Conservation (phyloP, 148 eudicot species). For the Rhododendron kiyosumense region DNA sequence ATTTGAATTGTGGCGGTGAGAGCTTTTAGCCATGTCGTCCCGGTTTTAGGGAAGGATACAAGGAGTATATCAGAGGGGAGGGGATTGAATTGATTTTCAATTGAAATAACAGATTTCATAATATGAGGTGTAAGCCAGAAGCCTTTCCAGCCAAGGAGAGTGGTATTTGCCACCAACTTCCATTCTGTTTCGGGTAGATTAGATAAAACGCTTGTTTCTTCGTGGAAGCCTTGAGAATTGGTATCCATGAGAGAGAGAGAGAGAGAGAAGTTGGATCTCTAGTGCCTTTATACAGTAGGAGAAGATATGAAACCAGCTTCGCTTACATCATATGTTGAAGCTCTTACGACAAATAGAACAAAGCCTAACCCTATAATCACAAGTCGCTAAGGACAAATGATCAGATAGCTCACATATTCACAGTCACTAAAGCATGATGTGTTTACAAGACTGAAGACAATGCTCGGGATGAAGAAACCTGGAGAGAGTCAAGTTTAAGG, state of each 20-base stretch:
- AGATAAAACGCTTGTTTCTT: not conserved
- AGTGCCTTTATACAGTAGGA: no score
- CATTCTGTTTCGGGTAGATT: not conserved
- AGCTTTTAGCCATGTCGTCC: slow-evolving; percentile 10
- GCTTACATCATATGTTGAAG: no score
- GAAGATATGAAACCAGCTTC: no score
- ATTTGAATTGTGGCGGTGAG: not conserved
- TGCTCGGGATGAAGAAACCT: no score
- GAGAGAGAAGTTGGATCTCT: no score
- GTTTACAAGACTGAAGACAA: no score
- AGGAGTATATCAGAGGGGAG: not conserved
- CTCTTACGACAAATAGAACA: no score
- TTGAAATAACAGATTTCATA: not conserved
- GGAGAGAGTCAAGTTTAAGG: no score
- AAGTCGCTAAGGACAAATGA: no score
- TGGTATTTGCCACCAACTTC: not conserved
- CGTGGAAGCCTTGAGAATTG: not conserved
- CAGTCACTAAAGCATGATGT: no score
- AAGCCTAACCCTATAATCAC: no score
- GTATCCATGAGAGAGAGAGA: not conserved
- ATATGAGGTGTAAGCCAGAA: not conserved
- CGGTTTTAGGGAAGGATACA: slow-evolving; percentile 8
- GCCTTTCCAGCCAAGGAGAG: not conserved
- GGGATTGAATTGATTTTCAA: slow-evolving; percentile 4
- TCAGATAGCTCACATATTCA: no score